Base-by-base conservation (phyloP, 2,329 filamentous ascomycete genomes). In the Trichophyton benhamiae region DNA sequence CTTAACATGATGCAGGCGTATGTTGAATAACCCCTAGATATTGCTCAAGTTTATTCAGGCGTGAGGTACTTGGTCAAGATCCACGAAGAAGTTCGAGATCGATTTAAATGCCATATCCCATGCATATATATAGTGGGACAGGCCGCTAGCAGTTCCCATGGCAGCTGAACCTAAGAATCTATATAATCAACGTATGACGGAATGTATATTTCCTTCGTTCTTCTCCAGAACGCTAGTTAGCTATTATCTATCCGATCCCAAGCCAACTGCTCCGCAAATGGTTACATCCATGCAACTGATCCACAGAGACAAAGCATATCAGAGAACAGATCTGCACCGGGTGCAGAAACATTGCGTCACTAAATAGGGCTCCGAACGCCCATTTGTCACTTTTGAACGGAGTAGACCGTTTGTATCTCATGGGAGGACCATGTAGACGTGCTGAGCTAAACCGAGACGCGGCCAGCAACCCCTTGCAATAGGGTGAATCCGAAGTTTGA, bases 1-100 rank as follows among this genome's bases (percentile, higher is more conserved):
- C 74, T 74, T 70, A 79, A 79, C 77, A 79, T 79, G 62, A 63
- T 67, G 66, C 57, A 60, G 17, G 9, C 22, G 9, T 20, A 20
- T 22, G 17, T 20, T 25, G 8, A 48, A 25, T 20, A 48, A 22
- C 17, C 44, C 9, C 20, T 11, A 22, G 25, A 48, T 11, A 11
- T 25, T 11, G 2, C 8, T 8, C 17, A 48, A 1, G 6, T 30
- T 30, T 30, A 30, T 7, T 30, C 6, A 30, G 27, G 27, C 15
- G 3, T 25, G 7, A 20, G 15, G n/a, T 20, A 48, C 3, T 38
- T 38, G 33, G 9, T 38, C 11, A 38, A 38, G 33, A 38, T 38
- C 9, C 33, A 25, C 6, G 44, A 6, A 48, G 7, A 25, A 8
- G 44, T 48, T 48, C 17, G 20, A 48, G 44, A 48, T 48, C 20